Base-by-base conservation (phyloP, 495 filamentous ascomycete species). In the Hypoxylon crocopeplum region DNA sequence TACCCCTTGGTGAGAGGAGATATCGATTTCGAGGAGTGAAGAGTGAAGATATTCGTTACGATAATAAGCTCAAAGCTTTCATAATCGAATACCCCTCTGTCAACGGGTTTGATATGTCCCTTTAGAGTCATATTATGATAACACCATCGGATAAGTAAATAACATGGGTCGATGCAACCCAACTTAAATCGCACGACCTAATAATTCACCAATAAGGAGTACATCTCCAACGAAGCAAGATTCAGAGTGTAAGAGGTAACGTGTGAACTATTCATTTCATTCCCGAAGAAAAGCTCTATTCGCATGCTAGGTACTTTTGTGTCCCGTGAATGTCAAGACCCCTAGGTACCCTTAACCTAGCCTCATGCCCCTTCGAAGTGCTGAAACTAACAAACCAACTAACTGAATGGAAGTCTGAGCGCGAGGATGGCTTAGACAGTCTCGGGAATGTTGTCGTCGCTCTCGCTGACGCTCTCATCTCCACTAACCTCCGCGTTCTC, bases 401-500 rank as follows among this genome's bases (percentile, higher is more conserved):
- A 47, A 59, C 40, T 48, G 36, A 55, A 59, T 27, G 19, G 36
- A 52, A 38, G 37, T 30, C 19, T 22, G 5, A 55, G 16, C 38
- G 20, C 7, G 57, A 41, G 17, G 13, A 50, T 15, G 6, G 24
- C 45, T 57, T 77, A 81, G 27, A 80, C 69, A 33, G 76, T 75
- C 68, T 72, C 78, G 25, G 78, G 78, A 30, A 79, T 72, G 67
- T 84, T 84, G 66, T 97, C 94, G 69, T 97, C 94, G 64, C 89
- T 93, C 75, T 94, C 93, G 65, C 89, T 94, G 74, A 89, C 82
- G 73, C 89, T 91, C 81, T 98, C 95, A 71, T 98, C 94, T 40
- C 94, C 94, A 69, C 91, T 95, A 52, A 98, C 90, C 74, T 97
- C 90, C 72, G 87, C 88, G 78, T 98, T 98, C 84, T 98, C 94